A percentile compares a stretch with the other conserved stretches of the same genome.
phyloP scores from a whole-genome alignment of 495 filamentous ascomycete genomes.

The Talaromyces thailandensis region DNA sequence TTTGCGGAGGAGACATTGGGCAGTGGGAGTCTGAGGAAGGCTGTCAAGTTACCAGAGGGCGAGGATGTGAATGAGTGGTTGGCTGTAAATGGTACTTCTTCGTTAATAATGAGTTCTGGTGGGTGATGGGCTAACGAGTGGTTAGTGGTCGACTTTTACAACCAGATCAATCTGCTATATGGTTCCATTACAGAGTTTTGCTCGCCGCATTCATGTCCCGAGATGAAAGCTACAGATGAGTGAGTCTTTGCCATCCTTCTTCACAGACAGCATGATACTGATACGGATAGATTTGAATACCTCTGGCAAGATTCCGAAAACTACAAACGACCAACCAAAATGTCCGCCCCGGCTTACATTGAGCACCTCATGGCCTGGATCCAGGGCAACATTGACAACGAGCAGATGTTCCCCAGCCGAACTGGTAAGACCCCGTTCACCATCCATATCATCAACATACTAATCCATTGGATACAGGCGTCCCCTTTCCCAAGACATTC shows the following conservation, averaged over 20 bases:
- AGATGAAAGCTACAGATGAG: slow-evolving; percentile 99
- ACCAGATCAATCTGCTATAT: slow-evolving; percentile 98
- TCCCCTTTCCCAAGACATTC: slow-evolving; percentile 92
- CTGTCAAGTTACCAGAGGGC: slow-evolving; percentile 91
- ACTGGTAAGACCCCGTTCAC: slow-evolving; percentile 47
- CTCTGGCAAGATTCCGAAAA: slow-evolving; percentile 94
- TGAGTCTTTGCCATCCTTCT: slow-evolving; percentile 27
- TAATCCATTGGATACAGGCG: slow-evolving; percentile 44
- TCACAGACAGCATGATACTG: not conserved
- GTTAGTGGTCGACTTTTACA: slow-evolving; percentile 97
- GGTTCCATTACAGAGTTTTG: slow-evolving; percentile 99
- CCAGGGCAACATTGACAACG: slow-evolving; percentile 90
- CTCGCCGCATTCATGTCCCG: slow-evolving; percentile 89
- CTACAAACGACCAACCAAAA: slow-evolving; percentile 93
- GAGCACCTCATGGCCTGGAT: slow-evolving; percentile 97
- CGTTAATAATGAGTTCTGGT: not conserved
- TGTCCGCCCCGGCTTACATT: slow-evolving; percentile 94
- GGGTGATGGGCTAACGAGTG: not conserved
- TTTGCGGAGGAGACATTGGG: slow-evolving; percentile 97
- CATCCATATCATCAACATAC: not conserved
- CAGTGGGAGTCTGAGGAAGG: slow-evolving; percentile 89
- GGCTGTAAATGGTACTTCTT: slow-evolving; percentile 72
- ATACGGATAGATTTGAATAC: slow-evolving; percentile 72
- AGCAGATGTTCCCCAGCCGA: slow-evolving; percentile 84
- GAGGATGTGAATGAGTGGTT: slow-evolving; percentile 97